Conservation (phyloP, 2,329 filamentous ascomycete genomes). For the Karstenula rhodostoma region DNA sequence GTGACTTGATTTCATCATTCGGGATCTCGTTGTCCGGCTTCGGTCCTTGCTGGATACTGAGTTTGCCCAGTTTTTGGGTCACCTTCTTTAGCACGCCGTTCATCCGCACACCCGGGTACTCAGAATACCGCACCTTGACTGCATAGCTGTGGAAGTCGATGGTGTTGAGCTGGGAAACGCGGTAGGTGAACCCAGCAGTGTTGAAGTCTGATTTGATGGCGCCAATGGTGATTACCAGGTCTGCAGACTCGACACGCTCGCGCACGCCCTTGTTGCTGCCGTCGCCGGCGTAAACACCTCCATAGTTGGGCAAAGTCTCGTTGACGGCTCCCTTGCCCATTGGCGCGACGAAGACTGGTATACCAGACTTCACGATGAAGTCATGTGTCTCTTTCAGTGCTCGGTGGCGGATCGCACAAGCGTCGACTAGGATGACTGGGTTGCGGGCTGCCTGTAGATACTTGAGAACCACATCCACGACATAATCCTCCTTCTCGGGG, state of each 20-base stretch:
- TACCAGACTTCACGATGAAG: constrained; percentile 74
- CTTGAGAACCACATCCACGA: constrained; percentile 80
- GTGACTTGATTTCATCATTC: constrained; percentile 37
- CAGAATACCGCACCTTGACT: constrained; percentile 77
- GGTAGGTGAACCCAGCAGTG: constrained; percentile 82
- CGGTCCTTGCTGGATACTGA: constrained; percentile 64
- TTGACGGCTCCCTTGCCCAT: constrained; percentile 89
- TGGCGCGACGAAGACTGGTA: constrained; percentile 86
- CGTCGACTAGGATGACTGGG: constrained; percentile 83
- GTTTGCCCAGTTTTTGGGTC: constrained; percentile 63
- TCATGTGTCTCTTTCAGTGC: constrained; percentile 76
- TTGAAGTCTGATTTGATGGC: constrained; percentile 80
- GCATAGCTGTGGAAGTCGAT: constrained; percentile 83
- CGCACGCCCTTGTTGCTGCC: constrained; percentile 73
- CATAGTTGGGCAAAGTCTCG: constrained; percentile 77
- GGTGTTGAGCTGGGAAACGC: constrained; percentile 76
- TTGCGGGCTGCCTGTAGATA: constrained; percentile 76
- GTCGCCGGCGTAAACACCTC: constrained; percentile 84
- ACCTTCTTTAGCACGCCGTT: constrained; percentile 78
- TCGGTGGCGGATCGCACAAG: constrained; percentile 80
- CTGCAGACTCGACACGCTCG: constrained; percentile 71
- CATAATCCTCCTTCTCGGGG: constrained; percentile 76
- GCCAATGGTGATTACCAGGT: constrained; percentile 75
- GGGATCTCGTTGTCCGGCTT: constrained; percentile 63
- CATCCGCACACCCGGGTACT: constrained; percentile 81